Conservation (phyloP, 202 grass and related monocot species). For the Dendrocalamus latiflorus region DNA sequence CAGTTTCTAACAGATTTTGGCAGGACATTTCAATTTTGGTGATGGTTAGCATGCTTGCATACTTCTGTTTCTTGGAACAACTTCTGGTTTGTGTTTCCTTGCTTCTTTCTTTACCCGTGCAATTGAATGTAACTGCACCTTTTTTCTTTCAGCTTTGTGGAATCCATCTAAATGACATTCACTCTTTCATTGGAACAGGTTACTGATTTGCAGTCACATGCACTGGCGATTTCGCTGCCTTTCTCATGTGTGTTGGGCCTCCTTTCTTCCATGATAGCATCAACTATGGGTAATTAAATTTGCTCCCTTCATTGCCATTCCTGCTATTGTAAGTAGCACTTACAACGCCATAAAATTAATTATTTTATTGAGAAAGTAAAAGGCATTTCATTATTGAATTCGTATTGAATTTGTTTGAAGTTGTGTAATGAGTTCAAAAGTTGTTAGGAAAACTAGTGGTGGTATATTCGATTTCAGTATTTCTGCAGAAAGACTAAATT, state of each 20-base stretch:
- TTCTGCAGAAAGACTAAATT: not conserved
- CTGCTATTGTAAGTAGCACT: not conserved
- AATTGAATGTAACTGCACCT: slow-evolving; percentile 10
- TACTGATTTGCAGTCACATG: slow-evolving; percentile 49
- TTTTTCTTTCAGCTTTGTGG: not conserved
- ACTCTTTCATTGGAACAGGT: slow-evolving; percentile 51
- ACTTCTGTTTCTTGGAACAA: too few relatives aligned
- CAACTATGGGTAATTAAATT: slow-evolving; percentile 70
- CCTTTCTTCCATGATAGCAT: slow-evolving; percentile 92
- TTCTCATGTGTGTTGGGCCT: slow-evolving; percentile 89
- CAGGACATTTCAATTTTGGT: slow-evolving; percentile 90
- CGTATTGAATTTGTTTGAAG: not conserved
- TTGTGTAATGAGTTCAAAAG: not conserved
- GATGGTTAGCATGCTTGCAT: too few relatives aligned
- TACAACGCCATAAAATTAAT: not conserved
- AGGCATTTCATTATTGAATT: not conserved
- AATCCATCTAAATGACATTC: slow-evolving; percentile 1
- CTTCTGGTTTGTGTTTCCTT: too few relatives aligned
- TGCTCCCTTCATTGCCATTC: slow-evolving; percentile 1
- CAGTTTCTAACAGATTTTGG: slow-evolving; percentile 68
- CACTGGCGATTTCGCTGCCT: slow-evolving; percentile 91
- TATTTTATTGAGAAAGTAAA: not conserved
- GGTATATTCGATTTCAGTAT: not conserved
- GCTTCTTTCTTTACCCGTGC: slow-evolving; percentile 19
- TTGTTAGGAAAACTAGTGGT: not conserved